A percentile compares a stretch with the other conserved stretches of the same genome.
Evolutionary conservation across 2,329 filamentous ascomycete species (phyloP).

Genomic region (Pyricularia pennisetigena): DNA sequence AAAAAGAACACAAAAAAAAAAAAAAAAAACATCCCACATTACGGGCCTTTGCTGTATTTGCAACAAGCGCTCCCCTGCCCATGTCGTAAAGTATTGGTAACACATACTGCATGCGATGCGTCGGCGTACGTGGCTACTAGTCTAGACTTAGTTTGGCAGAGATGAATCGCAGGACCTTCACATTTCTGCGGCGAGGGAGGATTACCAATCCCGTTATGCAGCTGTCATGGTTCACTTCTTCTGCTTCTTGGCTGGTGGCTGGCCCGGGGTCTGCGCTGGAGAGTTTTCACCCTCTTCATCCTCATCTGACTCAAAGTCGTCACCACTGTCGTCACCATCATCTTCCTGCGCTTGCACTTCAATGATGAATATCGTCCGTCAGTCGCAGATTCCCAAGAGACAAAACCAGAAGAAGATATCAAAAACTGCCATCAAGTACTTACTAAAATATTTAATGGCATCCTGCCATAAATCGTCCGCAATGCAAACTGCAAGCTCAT

Average conservation of each 20-base stretch:
- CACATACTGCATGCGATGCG: background rate
- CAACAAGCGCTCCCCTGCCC: background rate
- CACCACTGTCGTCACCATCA: constrained; percentile 44
- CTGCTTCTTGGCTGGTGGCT: constrained; percentile 30
- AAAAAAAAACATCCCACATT: background rate
- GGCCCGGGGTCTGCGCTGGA: constrained; percentile 20
- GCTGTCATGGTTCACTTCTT: constrained; percentile 18
- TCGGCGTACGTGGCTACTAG: background rate
- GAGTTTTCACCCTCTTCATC: constrained; percentile 43
- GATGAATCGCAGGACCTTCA: background rate
- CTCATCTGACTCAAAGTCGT: constrained; percentile 58
- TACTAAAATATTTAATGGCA: constrained; percentile 87
- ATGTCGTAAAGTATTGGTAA: background rate
- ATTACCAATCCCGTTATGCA: background rate
- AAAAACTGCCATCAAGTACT: constrained; percentile 25
- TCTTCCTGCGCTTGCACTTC: constrained; percentile 63
- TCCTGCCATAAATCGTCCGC: constrained; percentile 83
- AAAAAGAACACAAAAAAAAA: too few species aligned
- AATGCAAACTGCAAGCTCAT: constrained; percentile 70
- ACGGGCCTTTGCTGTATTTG: background rate
- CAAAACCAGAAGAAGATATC: too few species aligned
- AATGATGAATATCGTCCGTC: background rate
- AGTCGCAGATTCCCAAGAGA: background rate
- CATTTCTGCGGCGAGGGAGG: background rate
- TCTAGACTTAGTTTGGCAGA: background rate